Conservation (phyloP, 192 early-diverging fungal genomes). For the Funneliformis geosporum region DNA sequence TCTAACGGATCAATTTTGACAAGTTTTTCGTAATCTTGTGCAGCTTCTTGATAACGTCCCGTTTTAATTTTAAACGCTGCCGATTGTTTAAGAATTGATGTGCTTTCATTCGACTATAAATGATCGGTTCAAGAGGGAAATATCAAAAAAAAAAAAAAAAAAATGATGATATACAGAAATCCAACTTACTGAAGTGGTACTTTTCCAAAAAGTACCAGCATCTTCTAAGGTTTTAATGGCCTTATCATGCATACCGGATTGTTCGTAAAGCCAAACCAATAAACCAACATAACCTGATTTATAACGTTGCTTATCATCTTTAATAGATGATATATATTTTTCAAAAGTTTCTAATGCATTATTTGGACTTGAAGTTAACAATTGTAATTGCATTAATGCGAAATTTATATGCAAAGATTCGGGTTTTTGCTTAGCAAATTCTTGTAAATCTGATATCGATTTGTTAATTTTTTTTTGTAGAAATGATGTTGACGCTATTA, state of each 20-base stretch:
- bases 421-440: slow-evolving; percentile 41
- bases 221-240: slow-evolving; percentile 58
- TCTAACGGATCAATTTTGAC: slow-evolving; percentile 68
- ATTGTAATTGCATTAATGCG: slow-evolving; percentile 62
- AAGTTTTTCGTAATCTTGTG: slow-evolving; percentile 67
- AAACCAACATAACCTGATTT: slow-evolving; percentile 69
- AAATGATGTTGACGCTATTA: slow-evolving; percentile 56
- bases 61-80: slow-evolving; percentile 69
- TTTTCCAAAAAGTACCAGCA: slow-evolving; percentile 62
- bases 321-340: slow-evolving; percentile 41
- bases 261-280: slow-evolving; percentile 70
- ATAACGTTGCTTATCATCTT: slow-evolving; percentile 42
- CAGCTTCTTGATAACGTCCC: slow-evolving; percentile 61
- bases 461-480: slow-evolving; percentile 59
- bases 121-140: neutral
- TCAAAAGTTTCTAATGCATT: slow-evolving; percentile 54
- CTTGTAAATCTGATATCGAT: slow-evolving; percentile 57
- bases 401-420: slow-evolving; percentile 58
- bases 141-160: neutral
- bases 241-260: slow-evolving; percentile 59
- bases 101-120: slow-evolving; percentile 25
- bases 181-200: slow-evolving; percentile 2
- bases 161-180: neutral
- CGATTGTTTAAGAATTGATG: slow-evolving; percentile 60
- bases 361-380: slow-evolving; percentile 49